These are phyloP conservation scores for Coemansia sp. DNA, from an alignment of 371 early-diverging fungal species.

Conservation along the genomic window DNA sequence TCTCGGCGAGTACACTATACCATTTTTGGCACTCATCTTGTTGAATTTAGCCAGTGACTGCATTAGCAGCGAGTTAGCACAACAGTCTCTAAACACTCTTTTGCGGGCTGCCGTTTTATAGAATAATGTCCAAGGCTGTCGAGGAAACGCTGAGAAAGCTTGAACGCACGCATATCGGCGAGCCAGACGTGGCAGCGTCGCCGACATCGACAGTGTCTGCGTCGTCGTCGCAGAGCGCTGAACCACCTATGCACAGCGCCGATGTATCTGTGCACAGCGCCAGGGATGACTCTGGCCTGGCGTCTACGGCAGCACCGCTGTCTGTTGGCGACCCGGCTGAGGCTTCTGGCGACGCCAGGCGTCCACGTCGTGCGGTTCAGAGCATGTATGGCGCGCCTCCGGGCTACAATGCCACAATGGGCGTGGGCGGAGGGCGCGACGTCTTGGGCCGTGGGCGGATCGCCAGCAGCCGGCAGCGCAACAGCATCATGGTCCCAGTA, in stretches of 20 bases:
- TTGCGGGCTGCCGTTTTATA: conserved; percentile 18
- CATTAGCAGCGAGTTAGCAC: not conserved
- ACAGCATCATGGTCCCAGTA: conserved; percentile 52
- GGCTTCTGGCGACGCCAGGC: conserved; percentile 12
- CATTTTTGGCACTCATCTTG: not conserved
- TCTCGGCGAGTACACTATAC: not conserved
- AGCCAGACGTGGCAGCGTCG: conserved; percentile 45
- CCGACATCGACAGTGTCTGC: conserved; percentile 48
- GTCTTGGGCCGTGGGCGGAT: conserved; percentile 36
- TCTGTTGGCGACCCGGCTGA: not conserved
- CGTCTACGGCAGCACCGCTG: conserved; percentile 12
- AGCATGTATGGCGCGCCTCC: conserved; percentile 53
- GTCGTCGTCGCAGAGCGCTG: conserved; percentile 15
- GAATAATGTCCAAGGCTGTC: conserved; percentile 53
- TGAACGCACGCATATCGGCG: conserved; percentile 55
- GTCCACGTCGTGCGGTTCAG: conserved; percentile 43
- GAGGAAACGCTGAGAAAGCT: conserved; percentile 48
- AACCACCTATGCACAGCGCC: conserved; percentile 1
- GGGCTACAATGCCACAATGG: conserved; percentile 47
- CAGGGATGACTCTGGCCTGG: conserved; percentile 10
- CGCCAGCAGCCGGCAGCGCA: conserved; percentile 50
- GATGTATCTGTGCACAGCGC: not conserved
- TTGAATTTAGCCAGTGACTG: not conserved
- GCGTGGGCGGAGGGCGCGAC: conserved; percentile 46
- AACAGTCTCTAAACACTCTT: not conserved